Evolutionary conservation across 495 filamentous ascomycete species (phyloP).

Genomic region (Hypoxylon rickii): DNA sequence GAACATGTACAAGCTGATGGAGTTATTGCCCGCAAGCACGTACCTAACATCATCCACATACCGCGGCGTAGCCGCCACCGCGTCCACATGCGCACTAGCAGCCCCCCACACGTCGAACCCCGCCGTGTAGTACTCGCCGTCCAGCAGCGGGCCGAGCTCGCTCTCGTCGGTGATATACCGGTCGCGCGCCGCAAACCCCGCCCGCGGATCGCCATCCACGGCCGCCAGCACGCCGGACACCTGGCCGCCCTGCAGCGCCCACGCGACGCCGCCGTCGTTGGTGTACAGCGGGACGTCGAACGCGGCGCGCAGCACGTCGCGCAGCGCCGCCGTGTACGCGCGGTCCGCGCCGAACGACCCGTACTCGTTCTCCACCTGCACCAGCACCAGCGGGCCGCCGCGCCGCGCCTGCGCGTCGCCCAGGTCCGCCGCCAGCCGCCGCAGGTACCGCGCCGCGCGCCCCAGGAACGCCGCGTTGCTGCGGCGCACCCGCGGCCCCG

Average conservation of each 20-base stretch:
- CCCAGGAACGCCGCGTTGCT: constrained; percentile 44
- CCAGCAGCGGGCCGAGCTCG: constrained; percentile 46
- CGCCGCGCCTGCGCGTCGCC: constrained; percentile 40
- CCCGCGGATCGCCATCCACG: constrained; percentile 50
- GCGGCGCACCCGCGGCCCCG: constrained; percentile 46
- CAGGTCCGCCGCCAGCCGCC: constrained; percentile 42
- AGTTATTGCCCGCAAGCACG: constrained; percentile 45
- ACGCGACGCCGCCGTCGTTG: constrained; percentile 50
- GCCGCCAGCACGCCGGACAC: constrained; percentile 49
- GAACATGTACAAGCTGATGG: constrained; percentile 56
- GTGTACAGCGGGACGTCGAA: constrained; percentile 53
- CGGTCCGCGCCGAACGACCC: constrained; percentile 51
- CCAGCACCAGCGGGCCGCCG: constrained; percentile 53
- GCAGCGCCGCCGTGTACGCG: constrained; percentile 41
- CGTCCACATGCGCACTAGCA: constrained; percentile 38
- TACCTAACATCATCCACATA: constrained; percentile 44
- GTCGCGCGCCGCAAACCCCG: constrained; percentile 52
- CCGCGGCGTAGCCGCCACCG: constrained; percentile 21
- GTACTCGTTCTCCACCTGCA: constrained; percentile 58
- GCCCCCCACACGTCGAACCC: constrained; percentile 48
- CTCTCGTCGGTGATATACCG: constrained; percentile 46
- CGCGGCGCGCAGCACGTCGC: constrained; percentile 41
- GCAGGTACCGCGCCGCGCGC: constrained; percentile 43
- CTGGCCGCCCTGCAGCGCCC: constrained; percentile 47
- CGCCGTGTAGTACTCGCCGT: constrained; percentile 52